These are phyloP conservation scores for Ramalina peruviana DNA, from an alignment of 495 filamentous ascomycete species.

Conservation along the genomic window DNA sequence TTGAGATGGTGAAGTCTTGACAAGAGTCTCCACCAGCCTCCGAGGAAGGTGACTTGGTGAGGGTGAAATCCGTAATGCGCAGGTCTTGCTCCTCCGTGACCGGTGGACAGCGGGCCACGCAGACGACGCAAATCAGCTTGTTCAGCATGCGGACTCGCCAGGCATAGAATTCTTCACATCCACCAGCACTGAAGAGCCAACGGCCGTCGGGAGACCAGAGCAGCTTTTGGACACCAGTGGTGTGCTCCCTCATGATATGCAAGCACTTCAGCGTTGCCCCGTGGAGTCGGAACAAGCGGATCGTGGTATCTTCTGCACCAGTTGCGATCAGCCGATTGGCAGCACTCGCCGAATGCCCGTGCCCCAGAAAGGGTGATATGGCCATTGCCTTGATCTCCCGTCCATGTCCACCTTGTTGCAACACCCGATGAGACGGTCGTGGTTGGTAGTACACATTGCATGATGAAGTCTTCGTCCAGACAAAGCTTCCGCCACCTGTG, in stretches of 20 bases:
- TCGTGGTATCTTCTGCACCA: slow-evolving; percentile 76
- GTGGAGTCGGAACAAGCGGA: slow-evolving; percentile 48
- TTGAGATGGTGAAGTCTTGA: slow-evolving; percentile 36
- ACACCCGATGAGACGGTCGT: slow-evolving; percentile 30
- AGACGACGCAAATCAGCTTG: slow-evolving; percentile 41
- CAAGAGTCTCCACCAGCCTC: slow-evolving; percentile 2
- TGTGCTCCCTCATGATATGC: slow-evolving; percentile 57
- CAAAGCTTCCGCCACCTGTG: slow-evolving; percentile 25
- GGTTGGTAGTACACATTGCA: slow-evolving; percentile 36
- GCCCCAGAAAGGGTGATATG: slow-evolving; percentile 20
- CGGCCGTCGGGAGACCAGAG: slow-evolving; percentile 50
- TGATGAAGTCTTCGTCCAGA: slow-evolving; percentile 36
- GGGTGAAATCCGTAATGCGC: slow-evolving; percentile 59
- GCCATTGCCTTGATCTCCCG: slow-evolving; percentile 73
- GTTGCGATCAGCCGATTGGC: slow-evolving; percentile 47
- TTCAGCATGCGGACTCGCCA: slow-evolving; percentile 54
- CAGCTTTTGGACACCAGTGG: slow-evolving; percentile 69
- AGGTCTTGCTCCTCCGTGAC: slow-evolving; percentile 51
- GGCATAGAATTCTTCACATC: slow-evolving; percentile 75
- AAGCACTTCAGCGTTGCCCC: slow-evolving; percentile 29
- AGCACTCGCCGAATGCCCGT: slow-evolving; percentile 6
- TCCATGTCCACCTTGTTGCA: slow-evolving; percentile 66
- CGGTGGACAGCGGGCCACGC: slow-evolving; percentile 47
- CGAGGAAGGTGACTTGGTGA: slow-evolving; percentile 24
- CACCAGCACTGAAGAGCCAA: slow-evolving; percentile 72